A percentile compares a stretch with the other conserved stretches of the same genome.
phyloP scores from a whole-genome alignment of 768 basidiomycete species.

The Suillus luteus region DNA sequence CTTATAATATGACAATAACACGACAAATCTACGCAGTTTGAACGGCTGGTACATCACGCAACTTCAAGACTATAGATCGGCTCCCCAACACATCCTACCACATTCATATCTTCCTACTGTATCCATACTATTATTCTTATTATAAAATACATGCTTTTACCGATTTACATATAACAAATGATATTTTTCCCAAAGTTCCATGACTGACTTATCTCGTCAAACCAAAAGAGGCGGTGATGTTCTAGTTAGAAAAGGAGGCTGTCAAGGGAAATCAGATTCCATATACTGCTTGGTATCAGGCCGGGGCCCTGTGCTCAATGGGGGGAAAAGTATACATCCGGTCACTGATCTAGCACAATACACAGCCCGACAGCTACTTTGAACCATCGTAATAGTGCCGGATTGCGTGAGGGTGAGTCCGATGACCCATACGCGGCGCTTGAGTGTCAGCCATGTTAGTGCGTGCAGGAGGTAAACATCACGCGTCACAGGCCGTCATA shows the following conservation, averaged over 20 bases:
- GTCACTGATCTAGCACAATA: neutral
- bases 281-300: no score
- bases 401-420: neutral
- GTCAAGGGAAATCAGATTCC: neutral
- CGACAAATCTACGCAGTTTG: neutral
- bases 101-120: neutral
- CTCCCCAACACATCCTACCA: neutral
- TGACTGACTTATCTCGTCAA: no score
- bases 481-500: neutral
- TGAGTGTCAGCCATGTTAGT: neutral
- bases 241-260: neutral
- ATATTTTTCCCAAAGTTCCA: neutral
- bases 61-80: conserved; percentile 2
- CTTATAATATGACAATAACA: neutral
- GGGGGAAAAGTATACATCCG: neutral
- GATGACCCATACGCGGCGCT: neutral
- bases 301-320: conserved; percentile 1
- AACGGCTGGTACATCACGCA: neutral
- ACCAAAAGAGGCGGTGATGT: neutral
- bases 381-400: neutral
- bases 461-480: neutral
- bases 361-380: neutral
- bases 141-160: neutral
- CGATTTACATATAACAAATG: conserved; percentile 1
- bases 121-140: conserved; percentile 10